These are phyloP conservation scores for Perkinsus chesapeaki DNA, from an alignment of 169 alveolate genomes.

Conservation along the genomic window DNA sequence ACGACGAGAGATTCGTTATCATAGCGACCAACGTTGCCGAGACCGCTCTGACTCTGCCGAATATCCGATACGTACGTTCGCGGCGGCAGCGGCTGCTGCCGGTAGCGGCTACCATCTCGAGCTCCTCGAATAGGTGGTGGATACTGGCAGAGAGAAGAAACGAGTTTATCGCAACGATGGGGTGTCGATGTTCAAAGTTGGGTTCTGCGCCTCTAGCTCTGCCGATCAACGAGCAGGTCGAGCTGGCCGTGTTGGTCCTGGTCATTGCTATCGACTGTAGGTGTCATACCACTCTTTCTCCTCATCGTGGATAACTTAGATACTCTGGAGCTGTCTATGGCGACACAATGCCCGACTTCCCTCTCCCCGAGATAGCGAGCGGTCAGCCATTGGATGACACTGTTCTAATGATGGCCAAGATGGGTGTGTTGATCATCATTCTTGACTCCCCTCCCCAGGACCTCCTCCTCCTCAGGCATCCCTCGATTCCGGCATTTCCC, in stretches of 20 bases:
- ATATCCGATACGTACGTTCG: constrained; percentile 54
- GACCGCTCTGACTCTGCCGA: constrained; percentile 97
- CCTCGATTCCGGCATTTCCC: neutral
- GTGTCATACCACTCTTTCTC: neutral
- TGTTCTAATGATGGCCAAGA: neutral
- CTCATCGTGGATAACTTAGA: neutral
- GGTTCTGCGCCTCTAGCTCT: constrained; percentile 70
- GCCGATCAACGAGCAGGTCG: constrained; percentile 96
- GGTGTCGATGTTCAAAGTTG: constrained; percentile 1
- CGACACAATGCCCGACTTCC: neutral
- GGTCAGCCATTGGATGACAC: neutral
- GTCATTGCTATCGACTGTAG: constrained; percentile 94
- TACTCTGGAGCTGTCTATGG: neutral
- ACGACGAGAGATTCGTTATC: constrained; percentile 83
- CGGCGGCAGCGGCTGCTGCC: neutral
- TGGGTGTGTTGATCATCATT: neutral
- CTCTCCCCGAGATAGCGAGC: neutral
- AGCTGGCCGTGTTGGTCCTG: constrained; percentile 97
- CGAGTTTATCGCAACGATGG: constrained; percentile 45
- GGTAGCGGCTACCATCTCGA: neutral
- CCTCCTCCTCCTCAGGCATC: neutral
- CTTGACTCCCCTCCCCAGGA: neutral
- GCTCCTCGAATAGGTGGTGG: constrained; percentile 45
- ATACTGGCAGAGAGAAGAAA: constrained; percentile 84
- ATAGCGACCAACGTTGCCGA: constrained; percentile 99